Evolutionary conservation across 2,329 filamentous ascomycete genomes (phyloP).

Genomic region (Cercospora sp.): DNA sequence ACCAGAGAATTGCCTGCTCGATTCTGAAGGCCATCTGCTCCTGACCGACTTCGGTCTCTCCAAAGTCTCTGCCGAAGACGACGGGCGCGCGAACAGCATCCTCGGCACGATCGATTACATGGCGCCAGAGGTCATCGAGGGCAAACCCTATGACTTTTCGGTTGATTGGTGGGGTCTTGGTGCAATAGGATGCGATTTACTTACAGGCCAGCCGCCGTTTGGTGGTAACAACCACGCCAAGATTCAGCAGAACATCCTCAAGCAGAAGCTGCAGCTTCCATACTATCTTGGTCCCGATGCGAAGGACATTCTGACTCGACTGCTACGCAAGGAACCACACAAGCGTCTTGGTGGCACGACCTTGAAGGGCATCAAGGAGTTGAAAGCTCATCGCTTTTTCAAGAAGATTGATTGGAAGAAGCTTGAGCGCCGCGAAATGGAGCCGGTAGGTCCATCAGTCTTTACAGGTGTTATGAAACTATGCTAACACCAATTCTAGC

Average conservation of each 20-base stretch:
- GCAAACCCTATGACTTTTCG: slow-evolving; percentile 85
- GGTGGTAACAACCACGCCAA: slow-evolving; percentile 87
- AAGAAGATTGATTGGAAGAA: slow-evolving; percentile 93
- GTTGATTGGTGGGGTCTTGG: slow-evolving; percentile 99
- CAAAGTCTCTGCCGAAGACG: slow-evolving; percentile 78
- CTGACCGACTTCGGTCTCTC: slow-evolving; percentile 96
- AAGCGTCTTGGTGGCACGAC: slow-evolving; percentile 88
- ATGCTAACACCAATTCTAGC: slow-evolving; percentile 41
- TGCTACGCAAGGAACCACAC: slow-evolving; percentile 86
- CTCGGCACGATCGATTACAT: slow-evolving; percentile 98
- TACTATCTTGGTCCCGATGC: slow-evolving; percentile 91
- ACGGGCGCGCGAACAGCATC: slow-evolving; percentile 75
- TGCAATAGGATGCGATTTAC: slow-evolving; percentile 84
- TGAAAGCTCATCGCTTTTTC: slow-evolving; percentile 96
- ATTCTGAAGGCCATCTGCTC: slow-evolving; percentile 85
- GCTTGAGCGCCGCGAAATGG: slow-evolving; percentile 76
- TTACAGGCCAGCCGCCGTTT: slow-evolving; percentile 91
- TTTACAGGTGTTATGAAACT: too few relatives aligned
- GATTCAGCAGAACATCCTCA: slow-evolving; percentile 93
- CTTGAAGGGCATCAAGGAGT: slow-evolving; percentile 78
- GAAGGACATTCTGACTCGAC: slow-evolving; percentile 86
- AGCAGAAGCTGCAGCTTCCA: slow-evolving; percentile 83
- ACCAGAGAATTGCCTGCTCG: slow-evolving; percentile 94
- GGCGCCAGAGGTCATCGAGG: slow-evolving; percentile 91
- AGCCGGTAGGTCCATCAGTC: slow-evolving; percentile 51